Base-by-base conservation (phyloP, 768 basidiomycete species). In the Mycena belliarum region DNA sequence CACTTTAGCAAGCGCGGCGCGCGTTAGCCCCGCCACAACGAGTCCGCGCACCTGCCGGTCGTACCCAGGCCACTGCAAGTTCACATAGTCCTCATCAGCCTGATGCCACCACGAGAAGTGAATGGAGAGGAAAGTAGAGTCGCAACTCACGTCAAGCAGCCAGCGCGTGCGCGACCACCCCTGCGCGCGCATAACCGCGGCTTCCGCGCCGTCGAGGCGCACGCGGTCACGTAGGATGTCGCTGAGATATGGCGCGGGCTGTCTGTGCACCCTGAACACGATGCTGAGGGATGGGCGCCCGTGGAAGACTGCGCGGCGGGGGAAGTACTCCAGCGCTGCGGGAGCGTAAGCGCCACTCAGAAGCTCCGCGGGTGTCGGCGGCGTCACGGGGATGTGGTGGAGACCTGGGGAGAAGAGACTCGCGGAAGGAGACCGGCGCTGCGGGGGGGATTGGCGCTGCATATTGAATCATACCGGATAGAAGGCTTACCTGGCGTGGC, bases 161-260 rank as follows among this genome's bases (percentile, higher is more conserved):
- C 58, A 59, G 15, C 33, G 47, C 9, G 48, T 59, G 41, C 52
- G 47, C 42, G 48, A 49, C 58, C 58, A 59, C 23, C 48, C 52
- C 1, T 38, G 37, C 16, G 40, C 47, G 6, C 32, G 29, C 52
- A 59, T 50, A 18, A 55, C 43, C 42, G 41, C 21, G 9, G 54
- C 49, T 7, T 43, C 11, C 41, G 48, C 58, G 28, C 47, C 41
- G 44, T 59, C 58, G 16, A 59, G 42, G 15, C 44, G 24, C 8
- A 54, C 52, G 21, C 58, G 52, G 6, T 32, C 48, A 48, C 37
- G 43, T 5, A 59, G 9, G 7, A 54, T 44, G 4, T 59, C 58
- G 41, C 45, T 55, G 16, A 59, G 52, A 29, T 59, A 59, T 28
- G 58, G 58, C 23, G 52, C 58, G 24, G 58, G 58, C 16, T 55